A percentile compares a stretch with the other conserved stretches of the same genome.
These are phyloP conservation scores for Pleoardoris graminearum DNA, from an alignment of 2,329 filamentous ascomycete species.

Conservation along the genomic window DNA sequence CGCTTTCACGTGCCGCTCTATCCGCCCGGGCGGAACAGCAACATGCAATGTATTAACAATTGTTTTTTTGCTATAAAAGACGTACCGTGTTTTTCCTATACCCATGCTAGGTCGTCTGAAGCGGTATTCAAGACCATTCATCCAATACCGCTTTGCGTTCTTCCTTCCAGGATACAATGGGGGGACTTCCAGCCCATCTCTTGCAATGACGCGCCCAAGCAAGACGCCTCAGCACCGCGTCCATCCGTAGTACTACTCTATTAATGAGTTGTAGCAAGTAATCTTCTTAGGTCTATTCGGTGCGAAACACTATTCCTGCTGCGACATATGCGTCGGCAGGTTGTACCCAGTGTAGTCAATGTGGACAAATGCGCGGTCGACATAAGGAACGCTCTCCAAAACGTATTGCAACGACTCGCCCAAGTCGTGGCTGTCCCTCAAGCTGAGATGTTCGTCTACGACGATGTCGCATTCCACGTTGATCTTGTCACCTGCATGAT, in stretches of 20 bases:
- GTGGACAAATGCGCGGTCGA: slow-evolving; percentile 61
- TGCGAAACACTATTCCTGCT: slow-evolving; percentile 43
- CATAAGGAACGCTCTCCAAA: slow-evolving; percentile 76
- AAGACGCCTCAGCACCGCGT: too few species aligned
- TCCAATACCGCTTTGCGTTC: too few species aligned
- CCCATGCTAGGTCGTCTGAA: too few species aligned
- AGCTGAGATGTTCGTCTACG: slow-evolving; percentile 71
- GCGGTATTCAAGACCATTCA: too few species aligned
- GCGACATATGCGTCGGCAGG: slow-evolving; percentile 55
- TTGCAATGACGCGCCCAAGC: too few species aligned
- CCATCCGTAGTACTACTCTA: too few species aligned
- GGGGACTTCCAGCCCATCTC: too few species aligned
- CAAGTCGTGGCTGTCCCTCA: slow-evolving; percentile 81
- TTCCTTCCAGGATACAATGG: too few species aligned
- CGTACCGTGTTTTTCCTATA: too few species aligned
- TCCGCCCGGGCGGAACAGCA: background rate
- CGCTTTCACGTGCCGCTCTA: slow-evolving; percentile 2
- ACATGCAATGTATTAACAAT: too few species aligned
- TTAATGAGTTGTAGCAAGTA: background rate
- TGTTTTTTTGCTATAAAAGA: too few species aligned
- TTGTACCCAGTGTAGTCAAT: slow-evolving; percentile 57
- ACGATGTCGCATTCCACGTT: slow-evolving; percentile 85
- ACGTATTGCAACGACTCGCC: slow-evolving; percentile 81
- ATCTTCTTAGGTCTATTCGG: background rate
- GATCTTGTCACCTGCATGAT: slow-evolving; percentile 82